Evolutionary conservation across 1,139 yeast genomes (phyloP).

Genomic region (Magnusiomyces sp.): DNA sequence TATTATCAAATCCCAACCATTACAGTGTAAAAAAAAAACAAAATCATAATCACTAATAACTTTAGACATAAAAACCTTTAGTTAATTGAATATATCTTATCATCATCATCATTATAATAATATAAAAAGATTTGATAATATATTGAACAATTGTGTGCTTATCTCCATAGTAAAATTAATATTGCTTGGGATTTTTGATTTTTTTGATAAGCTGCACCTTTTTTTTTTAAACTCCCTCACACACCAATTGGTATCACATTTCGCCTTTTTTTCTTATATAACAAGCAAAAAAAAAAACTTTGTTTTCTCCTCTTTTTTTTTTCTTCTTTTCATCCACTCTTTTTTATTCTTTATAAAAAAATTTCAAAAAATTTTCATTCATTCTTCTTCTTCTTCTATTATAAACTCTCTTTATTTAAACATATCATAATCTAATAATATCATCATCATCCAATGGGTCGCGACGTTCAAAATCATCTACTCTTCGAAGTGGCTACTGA

Average conservation of each 20-base stretch:
- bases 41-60: no score
- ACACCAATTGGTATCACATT: not conserved
- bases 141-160: no score
- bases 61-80: no score
- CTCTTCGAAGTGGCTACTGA: conserved; percentile 95
- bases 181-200: not conserved
- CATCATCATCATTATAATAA: no score
- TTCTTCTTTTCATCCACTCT: not conserved
- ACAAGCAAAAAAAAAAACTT: not conserved
- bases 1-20: no score
- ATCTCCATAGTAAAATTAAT: no score
- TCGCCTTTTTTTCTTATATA: not conserved
- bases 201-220: not conserved
- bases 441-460: conserved; percentile 17
- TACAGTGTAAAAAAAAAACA: no score
- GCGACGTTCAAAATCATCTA: conserved; percentile 60
- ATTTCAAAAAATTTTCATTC: not conserved
- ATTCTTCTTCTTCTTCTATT: not conserved
- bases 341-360: not conserved
- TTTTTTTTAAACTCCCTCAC: not conserved
- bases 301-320: not conserved
- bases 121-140: no score
- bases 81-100: no score
- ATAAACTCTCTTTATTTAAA: not conserved
- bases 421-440: not conserved